Evolutionary conservation across 768 basidiomycete genomes (phyloP).

Genomic region (Auricularia sp.): DNA sequence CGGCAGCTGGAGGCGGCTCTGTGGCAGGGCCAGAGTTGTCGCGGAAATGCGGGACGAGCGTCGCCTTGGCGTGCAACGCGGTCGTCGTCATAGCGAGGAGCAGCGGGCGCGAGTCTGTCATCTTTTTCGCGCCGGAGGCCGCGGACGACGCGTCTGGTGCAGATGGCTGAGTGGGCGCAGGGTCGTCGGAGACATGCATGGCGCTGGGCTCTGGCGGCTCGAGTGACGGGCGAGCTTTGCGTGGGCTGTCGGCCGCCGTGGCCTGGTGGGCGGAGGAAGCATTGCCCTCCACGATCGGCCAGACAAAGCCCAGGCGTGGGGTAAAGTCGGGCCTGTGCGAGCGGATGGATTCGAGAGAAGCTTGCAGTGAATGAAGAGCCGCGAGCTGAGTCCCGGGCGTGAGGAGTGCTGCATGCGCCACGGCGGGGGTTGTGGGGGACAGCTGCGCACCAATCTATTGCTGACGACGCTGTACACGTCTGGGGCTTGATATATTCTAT

Average conservation of each 20-base stretch:
- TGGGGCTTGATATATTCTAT: constrained; percentile 81
- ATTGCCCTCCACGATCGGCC: constrained; percentile 54
- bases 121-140: constrained; percentile 30
- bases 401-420: not conserved
- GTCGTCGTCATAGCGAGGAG: constrained; percentile 75
- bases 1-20: constrained; percentile 18
- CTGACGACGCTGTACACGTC: constrained; percentile 77
- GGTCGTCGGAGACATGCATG: constrained; percentile 14
- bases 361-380: constrained; percentile 60
- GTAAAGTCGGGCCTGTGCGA: constrained; percentile 72
- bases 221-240: constrained; percentile 11
- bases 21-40: constrained; percentile 3
- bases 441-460: constrained; percentile 57
- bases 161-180: not conserved
- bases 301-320: constrained; percentile 72
- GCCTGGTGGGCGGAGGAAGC: constrained; percentile 29
- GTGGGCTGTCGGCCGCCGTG: constrained; percentile 29
- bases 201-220: constrained; percentile 16
- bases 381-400: constrained; percentile 39
- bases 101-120: constrained; percentile 59
- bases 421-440: not conserved
- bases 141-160: not conserved
- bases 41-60: constrained; percentile 30
- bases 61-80: constrained; percentile 53
- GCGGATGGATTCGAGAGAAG: constrained; percentile 65